Base-by-base conservation (phyloP, 768 basidiomycete genomes). In the Leucocoprinus birnbaumii region DNA sequence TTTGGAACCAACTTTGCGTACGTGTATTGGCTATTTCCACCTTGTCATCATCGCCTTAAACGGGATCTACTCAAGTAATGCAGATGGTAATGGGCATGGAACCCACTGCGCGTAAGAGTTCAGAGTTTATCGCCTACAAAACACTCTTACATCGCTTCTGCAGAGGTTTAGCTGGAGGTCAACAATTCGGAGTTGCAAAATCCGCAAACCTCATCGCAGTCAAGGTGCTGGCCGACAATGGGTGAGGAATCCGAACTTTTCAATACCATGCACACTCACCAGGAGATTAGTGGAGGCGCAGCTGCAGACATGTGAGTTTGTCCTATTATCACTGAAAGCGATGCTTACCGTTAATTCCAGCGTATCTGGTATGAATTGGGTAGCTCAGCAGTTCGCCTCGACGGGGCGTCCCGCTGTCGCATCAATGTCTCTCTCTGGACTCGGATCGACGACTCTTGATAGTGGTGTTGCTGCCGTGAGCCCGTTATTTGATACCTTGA, bases 191-290 rank as follows among this genome's bases (percentile, higher is more conserved):
- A 43, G 63, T 65, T 25, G 63, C 66, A 2, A 67, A 66, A 53
- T 48, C 35, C 26, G 73, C 69, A 1, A 67, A 62, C 51, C 59
- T 75, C 56, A 66, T 76, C 53, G 70, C 74, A 2, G 75, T 76
- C 38, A 76, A 76, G 55, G 74, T 76, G 7, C 69, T 76, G 31
- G 61, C 58, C 44, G 68, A 71, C n/a, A n/a, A n/a, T n/a, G n/a
- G n/a, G n/a, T n/a, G n/a, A n/a, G n/a, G n/a, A n/a, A n/a, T n/a
- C n/a, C n/a, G n/a, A n/a, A n/a, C n/a, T n/a, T n/a, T n/a, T n/a
- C n/a, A n/a, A n/a, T n/a, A n/a, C n/a, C n/a, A n/a, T n/a, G n/a
- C n/a, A n/a, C n/a, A n/a, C n/a, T n/a, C n/a, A n/a, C n/a, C n/a
- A n/a, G n/a, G n/a, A n/a, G n/a, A n/a, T n/a, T n/a, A n/a, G n/a